Conservation (phyloP, 495 filamentous ascomycete genomes). For the Chlorociboria aeruginascens region DNA sequence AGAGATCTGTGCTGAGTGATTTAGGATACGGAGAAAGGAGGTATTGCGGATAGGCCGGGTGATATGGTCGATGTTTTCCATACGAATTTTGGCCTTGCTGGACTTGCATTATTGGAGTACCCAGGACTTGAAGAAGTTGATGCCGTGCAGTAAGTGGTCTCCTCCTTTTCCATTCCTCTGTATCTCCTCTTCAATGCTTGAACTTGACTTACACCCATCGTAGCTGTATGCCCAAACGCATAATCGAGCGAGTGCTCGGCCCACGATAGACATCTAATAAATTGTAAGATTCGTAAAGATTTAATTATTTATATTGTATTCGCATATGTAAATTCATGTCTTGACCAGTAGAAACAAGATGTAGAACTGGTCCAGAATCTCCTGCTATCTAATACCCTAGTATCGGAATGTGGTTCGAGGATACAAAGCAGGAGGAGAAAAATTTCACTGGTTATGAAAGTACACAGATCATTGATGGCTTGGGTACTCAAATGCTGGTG, state of each 20-base stretch:
- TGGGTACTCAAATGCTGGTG: conserved; percentile 9
- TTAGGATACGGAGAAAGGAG: conserved; percentile 72
- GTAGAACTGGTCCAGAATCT: conserved; percentile 23
- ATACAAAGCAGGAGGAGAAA: conserved; percentile 66
- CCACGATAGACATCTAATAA: background rate
- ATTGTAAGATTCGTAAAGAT: background rate
- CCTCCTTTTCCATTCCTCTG: background rate
- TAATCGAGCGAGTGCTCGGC: conserved; percentile 42
- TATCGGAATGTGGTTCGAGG: conserved; percentile 39
- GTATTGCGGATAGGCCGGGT: conserved; percentile 80
- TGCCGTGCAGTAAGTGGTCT: conserved; percentile 61
- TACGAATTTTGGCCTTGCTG: conserved; percentile 79
- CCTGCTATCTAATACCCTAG: conserved; percentile 69
- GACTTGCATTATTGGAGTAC: conserved; percentile 69
- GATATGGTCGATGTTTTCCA: conserved; percentile 98
- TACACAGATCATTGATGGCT: conserved; percentile 2
- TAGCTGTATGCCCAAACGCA: conserved; percentile 65
- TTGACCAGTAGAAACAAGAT: no score
- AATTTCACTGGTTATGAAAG: conserved; percentile 19
- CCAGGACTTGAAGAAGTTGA: conserved; percentile 72
- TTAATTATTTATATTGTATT: background rate
- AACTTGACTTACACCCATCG: background rate
- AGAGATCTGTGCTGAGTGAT: background rate
- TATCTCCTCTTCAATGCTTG: background rate
- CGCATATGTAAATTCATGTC: no score